Conservation (phyloP, 2,329 filamentous ascomycete genomes). For the Fulvia fulva region DNA sequence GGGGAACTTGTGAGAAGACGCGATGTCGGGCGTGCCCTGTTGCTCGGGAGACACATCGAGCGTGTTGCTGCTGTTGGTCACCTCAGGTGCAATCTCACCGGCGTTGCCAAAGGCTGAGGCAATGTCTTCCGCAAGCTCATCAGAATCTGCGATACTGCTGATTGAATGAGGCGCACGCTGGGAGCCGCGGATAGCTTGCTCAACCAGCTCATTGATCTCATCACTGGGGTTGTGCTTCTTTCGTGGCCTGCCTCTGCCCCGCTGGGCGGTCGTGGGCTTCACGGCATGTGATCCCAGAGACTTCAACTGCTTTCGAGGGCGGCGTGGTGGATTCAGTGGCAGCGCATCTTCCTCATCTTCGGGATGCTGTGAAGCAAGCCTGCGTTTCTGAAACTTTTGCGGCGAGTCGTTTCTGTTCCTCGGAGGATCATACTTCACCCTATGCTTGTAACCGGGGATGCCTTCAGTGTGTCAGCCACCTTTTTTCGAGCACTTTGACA, state of each 20-base stretch:
- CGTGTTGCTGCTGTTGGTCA: not conserved
- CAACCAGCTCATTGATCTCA: constrained; percentile 9
- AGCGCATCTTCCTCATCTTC: constrained; percentile 2
- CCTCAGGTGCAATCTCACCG: not conserved
- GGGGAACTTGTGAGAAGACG: constrained; percentile 6
- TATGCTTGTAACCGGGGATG: constrained; percentile 19
- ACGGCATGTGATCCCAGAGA: constrained; percentile 1
- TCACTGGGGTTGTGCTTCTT: not conserved
- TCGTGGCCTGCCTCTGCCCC: not conserved
- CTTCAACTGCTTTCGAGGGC: constrained; percentile 15
- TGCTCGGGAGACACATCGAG: not conserved
- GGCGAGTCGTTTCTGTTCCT: not conserved
- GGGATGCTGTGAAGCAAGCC: not conserved
- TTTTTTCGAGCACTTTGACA: not conserved
- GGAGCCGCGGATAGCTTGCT: constrained; percentile 1
- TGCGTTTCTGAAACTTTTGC: constrained; percentile 6
- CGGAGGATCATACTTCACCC: constrained; percentile 5
- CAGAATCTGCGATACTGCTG: not conserved
- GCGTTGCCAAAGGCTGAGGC: not conserved
- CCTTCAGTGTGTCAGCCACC: not conserved
- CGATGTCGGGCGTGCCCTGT: not conserved
- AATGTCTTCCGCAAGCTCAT: not conserved
- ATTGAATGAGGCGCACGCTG: not conserved
- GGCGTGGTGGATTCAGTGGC: not conserved
- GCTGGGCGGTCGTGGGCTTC: not conserved